Percentiles rank a stretch among this genome's conserved stretches.
Conservation (phyloP, 805 yeast species). For the Candida sithepensis region DNA sequence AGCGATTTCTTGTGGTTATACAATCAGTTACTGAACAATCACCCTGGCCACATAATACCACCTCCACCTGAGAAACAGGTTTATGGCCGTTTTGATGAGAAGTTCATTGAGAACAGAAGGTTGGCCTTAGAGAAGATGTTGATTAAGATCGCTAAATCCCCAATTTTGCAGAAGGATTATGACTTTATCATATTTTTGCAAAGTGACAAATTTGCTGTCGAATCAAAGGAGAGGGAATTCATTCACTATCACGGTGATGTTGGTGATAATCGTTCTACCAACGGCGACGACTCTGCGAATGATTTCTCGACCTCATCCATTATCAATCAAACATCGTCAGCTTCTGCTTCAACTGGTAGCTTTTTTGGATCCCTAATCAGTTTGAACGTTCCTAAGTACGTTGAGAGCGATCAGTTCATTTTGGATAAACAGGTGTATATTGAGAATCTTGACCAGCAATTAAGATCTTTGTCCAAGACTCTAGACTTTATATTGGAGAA, state of each 20-base stretch:
- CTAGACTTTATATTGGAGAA: constrained; percentile 73
- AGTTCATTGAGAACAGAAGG: constrained; percentile 83
- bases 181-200: constrained; percentile 79
- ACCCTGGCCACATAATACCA: constrained; percentile 89
- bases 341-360: constrained; percentile 38
- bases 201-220: constrained; percentile 63
- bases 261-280: constrained; percentile 29
- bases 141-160: constrained; percentile 56
- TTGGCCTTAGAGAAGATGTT: constrained; percentile 85
- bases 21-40: constrained; percentile 77
- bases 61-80: constrained; percentile 96
- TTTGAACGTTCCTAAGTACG: constrained; percentile 56
- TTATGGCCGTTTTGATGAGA: constrained; percentile 87
- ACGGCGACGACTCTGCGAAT: constrained; percentile 16
- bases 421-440: constrained; percentile 63
- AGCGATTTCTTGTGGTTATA: constrained; percentile 93
- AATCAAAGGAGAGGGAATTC: constrained; percentile 67
- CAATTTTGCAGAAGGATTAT: constrained; percentile 58
- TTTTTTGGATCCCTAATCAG: constrained; percentile 70
- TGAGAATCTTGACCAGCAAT: constrained; percentile 68
- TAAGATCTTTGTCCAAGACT: constrained; percentile 64
- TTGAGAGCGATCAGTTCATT: constrained; percentile 79
- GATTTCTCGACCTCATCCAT: constrained; percentile 28
- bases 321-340: constrained; percentile 19
- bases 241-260: constrained; percentile 28